These are phyloP conservation scores for Colletotrichum spaethianum DNA, from an alignment of 2,329 filamentous ascomycete species.

Conservation along the genomic window DNA sequence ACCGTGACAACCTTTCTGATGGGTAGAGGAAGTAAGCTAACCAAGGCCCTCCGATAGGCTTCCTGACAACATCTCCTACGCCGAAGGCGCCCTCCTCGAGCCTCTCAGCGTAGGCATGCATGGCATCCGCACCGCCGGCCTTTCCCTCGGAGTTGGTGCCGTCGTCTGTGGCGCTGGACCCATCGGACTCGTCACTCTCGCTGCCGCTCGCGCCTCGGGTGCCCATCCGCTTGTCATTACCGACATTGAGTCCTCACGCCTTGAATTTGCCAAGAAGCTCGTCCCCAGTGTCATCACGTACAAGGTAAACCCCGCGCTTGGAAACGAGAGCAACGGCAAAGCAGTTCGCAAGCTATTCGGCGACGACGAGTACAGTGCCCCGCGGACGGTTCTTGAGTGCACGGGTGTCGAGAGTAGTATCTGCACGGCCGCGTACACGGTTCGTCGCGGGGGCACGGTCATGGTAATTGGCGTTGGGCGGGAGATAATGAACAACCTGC, in stretches of 20 bases:
- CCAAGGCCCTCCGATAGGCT: conserved; percentile 52
- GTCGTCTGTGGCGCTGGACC: conserved; percentile 75
- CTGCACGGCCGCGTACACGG: conserved; percentile 69
- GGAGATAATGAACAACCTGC: conserved; percentile 74
- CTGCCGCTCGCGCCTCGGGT: conserved; percentile 72
- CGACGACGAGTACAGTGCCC: conserved; percentile 67
- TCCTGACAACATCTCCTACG: conserved; percentile 69
- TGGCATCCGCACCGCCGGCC: conserved; percentile 66
- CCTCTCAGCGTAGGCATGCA: conserved; percentile 75
- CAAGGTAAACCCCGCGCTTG: conserved; percentile 61
- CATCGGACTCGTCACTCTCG: conserved; percentile 72
- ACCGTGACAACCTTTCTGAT: not conserved
- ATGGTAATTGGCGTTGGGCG: conserved; percentile 77
- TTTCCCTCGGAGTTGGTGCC: conserved; percentile 68
- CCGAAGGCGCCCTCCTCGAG: conserved; percentile 74
- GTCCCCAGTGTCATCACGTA: conserved; percentile 70
- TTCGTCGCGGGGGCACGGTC: conserved; percentile 70
- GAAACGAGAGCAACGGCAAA: conserved; percentile 64
- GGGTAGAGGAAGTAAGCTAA: not conserved
- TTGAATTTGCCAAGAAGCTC: conserved; percentile 71
- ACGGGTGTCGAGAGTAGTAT: conserved; percentile 77
- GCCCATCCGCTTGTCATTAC: conserved; percentile 76
- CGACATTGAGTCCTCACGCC: conserved; percentile 69
- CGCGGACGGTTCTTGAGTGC: conserved; percentile 74
- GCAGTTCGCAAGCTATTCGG: conserved; percentile 69